Base-by-base conservation (phyloP, 192 early-diverging fungal species). In the Coemansia sp. region DNA sequence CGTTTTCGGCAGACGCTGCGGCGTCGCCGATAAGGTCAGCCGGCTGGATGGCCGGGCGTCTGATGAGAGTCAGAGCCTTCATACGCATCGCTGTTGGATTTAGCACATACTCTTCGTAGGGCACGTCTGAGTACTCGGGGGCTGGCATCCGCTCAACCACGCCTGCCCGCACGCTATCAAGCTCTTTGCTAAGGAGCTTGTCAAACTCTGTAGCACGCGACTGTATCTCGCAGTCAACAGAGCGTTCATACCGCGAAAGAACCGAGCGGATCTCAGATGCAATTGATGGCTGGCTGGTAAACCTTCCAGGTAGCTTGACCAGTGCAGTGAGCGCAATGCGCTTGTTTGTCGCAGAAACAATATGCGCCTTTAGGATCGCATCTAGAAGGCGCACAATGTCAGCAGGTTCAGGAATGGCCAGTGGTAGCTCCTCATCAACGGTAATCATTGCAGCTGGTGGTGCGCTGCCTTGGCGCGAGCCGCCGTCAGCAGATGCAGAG, bases 131-230 rank as follows among this genome's bases (percentile, higher is more conserved):
- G 67, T 80, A 81, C 73, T 93, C 89, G 35, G 90, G 89, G 18
- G 93, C 88, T 1, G 97, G 96, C 90, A 99, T 95, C 45, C 93
- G 86, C 62, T 99, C 97, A 35, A 98, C 70, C n/a, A 94, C 86
- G 31, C 88, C 91, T 7, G 87, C 84, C 28, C 89, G 87, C 46
- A 93, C 90, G 60, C 51, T 48, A 57, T 92, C 80, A 75, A 91
- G 84, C 46, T 89, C 89, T 15, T 84, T 62, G 48, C 71, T 42
- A 59, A 94, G 89, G 16, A 98, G 79, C 56, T 90, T 87, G 13
- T 77, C 84, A 69, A 89, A 98, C 81, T 99, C 97, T 8, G 94
- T 91, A 6, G 95, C 93, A 39, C 97, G 91, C 70, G 94, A 89
- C 72, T 99, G 97, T 53, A 95, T 88, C 78, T 99, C 97, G 1